These are phyloP conservation scores for Sphaerosporella brunnea DNA, from an alignment of 495 filamentous ascomycete species.

Conservation along the genomic window DNA sequence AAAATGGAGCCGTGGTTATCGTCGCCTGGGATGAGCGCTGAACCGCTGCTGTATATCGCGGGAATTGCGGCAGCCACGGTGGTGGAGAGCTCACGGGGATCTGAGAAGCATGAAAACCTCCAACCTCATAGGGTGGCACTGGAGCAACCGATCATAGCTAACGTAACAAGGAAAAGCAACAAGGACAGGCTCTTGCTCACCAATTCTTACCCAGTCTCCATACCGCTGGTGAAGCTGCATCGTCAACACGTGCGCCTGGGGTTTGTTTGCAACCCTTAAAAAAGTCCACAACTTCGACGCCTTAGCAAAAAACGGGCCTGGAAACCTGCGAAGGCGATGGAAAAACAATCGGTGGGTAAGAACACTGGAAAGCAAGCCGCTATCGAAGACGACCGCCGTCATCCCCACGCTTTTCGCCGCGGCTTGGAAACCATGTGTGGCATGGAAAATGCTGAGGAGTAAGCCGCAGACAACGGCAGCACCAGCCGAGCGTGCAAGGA, in stretches of 20 bases:
- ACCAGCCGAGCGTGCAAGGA: too few species aligned
- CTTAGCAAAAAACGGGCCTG: slow-evolving; percentile 36
- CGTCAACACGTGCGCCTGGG: slow-evolving; percentile 36
- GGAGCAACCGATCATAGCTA: too few species aligned
- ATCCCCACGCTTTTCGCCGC: too few species aligned
- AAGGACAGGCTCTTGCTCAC: too few species aligned
- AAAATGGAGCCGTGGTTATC: not conserved
- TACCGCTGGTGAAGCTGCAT: slow-evolving; percentile 40
- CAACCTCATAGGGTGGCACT: too few species aligned
- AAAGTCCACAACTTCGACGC: slow-evolving; percentile 40
- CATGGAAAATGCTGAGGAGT: too few species aligned
- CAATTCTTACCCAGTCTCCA: slow-evolving; percentile 25
- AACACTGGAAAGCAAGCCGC: too few species aligned
- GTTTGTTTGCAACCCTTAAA: slow-evolving; percentile 41
- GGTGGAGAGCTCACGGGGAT: slow-evolving; percentile 43
- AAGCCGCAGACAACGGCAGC: too few species aligned
- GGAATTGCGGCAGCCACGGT: slow-evolving; percentile 29
- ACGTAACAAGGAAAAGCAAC: too few species aligned
- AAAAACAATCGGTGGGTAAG: slow-evolving; percentile 36
- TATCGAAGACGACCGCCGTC: too few species aligned
- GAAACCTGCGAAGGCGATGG: slow-evolving; percentile 48
- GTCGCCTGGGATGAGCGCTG: not conserved
- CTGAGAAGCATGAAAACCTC: too few species aligned
- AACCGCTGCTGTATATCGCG: not conserved
- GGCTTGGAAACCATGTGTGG: too few species aligned